Percentiles rank a stretch among this genome's conserved stretches.
Evolutionary conservation across 1,284 basidiomycete species (phyloP).

Genomic region (Ceratobasidium papillatum): DNA sequence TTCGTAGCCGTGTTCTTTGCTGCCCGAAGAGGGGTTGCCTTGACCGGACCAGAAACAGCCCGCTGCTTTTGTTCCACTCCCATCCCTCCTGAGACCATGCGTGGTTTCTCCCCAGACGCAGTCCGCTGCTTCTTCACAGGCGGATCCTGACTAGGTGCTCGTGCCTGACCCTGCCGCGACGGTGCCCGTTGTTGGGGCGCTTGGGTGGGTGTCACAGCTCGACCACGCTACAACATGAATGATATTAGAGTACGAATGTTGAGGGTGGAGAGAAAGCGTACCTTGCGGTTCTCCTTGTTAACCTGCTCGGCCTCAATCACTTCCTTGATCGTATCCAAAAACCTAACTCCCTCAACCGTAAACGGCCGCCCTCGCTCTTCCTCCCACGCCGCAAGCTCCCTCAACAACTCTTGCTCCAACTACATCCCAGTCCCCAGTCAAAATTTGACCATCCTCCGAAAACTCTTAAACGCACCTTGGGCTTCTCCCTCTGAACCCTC

Average conservation of each 20-base stretch:
- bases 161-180: neutral
- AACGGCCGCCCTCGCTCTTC: constrained; percentile 78
- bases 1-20: constrained; percentile 5
- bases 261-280: constrained; percentile 35
- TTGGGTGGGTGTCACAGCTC: constrained; percentile 23
- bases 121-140: constrained; percentile 21
- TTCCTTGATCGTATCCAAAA: constrained; percentile 81
- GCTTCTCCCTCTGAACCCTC: constrained; percentile 93
- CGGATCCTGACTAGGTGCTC: constrained; percentile 5
- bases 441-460: neutral
- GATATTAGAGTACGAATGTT: neutral
- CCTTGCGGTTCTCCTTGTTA: constrained; percentile 80
- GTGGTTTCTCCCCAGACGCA: constrained; percentile 9
- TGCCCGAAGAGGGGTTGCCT: constrained; percentile 18
- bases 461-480: constrained; percentile 68
- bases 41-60: neutral
- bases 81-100: neutral
- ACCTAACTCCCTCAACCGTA: constrained; percentile 84
- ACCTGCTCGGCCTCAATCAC: constrained; percentile 64
- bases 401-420: constrained; percentile 89
- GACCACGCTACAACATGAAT: constrained; percentile 16
- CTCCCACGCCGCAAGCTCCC: constrained; percentile 89
- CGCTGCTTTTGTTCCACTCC: neutral
- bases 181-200: constrained; percentile 14
- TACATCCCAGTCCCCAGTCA: constrained; percentile 50